A percentile compares a stretch with the other conserved stretches of the same genome.
phyloP scores from a whole-genome alignment of 1,284 basidiomycete species.

The Fomitopsis palustris region DNA sequence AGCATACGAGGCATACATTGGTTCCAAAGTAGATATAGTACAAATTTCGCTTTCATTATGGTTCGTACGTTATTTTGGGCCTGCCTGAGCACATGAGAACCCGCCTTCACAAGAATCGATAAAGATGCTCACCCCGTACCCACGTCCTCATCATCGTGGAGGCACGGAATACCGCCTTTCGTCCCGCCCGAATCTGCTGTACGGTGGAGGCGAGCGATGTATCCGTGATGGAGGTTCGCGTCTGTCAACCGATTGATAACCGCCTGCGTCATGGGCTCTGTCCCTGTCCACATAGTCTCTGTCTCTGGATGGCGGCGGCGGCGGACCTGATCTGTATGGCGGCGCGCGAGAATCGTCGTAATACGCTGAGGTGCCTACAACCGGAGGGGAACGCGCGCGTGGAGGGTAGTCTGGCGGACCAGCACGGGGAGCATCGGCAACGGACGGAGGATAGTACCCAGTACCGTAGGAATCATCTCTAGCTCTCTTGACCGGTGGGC shows the following conservation, averaged over 20 bases:
- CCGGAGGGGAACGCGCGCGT: constrained; percentile 19
- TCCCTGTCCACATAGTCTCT: constrained; percentile 23
- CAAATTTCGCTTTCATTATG: neutral
- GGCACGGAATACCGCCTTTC: constrained; percentile 23
- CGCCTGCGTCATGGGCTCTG: constrained; percentile 9
- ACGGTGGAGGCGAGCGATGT: constrained; percentile 23
- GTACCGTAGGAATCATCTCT: constrained; percentile 26
- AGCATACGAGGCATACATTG: neutral
- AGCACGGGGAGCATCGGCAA: constrained; percentile 8
- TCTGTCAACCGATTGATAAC: constrained; percentile 23
- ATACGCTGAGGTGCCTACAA: constrained; percentile 15
- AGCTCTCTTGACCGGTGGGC: constrained; percentile 30
- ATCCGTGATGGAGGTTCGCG: constrained; percentile 14
- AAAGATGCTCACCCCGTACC: neutral
- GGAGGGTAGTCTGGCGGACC: constrained; percentile 13
- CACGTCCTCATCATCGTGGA: constrained; percentile 6
- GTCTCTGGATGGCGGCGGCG: constrained; percentile 16
- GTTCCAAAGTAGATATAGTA: neutral
- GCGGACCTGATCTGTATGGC: constrained; percentile 3
- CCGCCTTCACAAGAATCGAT: too few relatives aligned
- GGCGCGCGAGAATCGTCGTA: constrained; percentile 22
- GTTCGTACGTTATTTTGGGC: neutral
- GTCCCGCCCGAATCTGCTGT: constrained; percentile 21
- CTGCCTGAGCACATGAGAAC: too few relatives aligned
- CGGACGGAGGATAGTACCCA: constrained; percentile 21